These are phyloP conservation scores for Penicillium rolfsii DNA, from an alignment of 2,329 filamentous ascomycete species.

Conservation along the genomic window DNA sequence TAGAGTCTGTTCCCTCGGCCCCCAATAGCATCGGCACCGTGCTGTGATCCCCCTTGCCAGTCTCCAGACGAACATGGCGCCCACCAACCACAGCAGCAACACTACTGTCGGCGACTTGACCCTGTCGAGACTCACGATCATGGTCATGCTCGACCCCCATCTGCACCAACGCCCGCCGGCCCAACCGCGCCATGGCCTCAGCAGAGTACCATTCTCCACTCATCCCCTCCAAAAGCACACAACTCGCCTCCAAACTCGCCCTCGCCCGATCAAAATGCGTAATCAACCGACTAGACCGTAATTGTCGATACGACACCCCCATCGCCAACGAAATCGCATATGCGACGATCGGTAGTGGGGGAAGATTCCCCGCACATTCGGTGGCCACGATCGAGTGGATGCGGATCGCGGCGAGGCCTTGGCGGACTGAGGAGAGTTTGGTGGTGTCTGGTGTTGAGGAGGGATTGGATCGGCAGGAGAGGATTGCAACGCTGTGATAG, in stretches of 20 bases:
- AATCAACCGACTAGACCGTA: constrained; percentile 55
- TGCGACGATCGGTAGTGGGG: constrained; percentile 59
- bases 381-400: constrained; percentile 57
- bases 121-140: constrained; percentile 15
- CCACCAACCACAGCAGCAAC: not conserved
- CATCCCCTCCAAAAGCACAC: constrained; percentile 40
- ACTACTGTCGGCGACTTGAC: not conserved
- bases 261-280: constrained; percentile 43
- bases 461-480: constrained; percentile 55
- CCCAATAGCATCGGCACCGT: not conserved
- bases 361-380: constrained; percentile 50
- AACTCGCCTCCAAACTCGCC: constrained; percentile 41
- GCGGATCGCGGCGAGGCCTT: constrained; percentile 59
- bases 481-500: constrained; percentile 60
- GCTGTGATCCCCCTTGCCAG: not conserved
- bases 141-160: constrained; percentile 31
- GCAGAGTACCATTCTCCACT: constrained; percentile 45
- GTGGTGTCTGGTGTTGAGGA: constrained; percentile 46
- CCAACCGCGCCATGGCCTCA: constrained; percentile 47
- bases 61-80: not conserved
- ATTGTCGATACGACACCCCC: constrained; percentile 60
- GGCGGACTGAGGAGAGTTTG: constrained; percentile 57
- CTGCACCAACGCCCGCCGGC: constrained; percentile 42
- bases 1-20: not conserved
- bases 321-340: constrained; percentile 60